Evolutionary conservation across 129 eudicot genomes (phyloP).

Genomic region (Daucus carota): DNA sequence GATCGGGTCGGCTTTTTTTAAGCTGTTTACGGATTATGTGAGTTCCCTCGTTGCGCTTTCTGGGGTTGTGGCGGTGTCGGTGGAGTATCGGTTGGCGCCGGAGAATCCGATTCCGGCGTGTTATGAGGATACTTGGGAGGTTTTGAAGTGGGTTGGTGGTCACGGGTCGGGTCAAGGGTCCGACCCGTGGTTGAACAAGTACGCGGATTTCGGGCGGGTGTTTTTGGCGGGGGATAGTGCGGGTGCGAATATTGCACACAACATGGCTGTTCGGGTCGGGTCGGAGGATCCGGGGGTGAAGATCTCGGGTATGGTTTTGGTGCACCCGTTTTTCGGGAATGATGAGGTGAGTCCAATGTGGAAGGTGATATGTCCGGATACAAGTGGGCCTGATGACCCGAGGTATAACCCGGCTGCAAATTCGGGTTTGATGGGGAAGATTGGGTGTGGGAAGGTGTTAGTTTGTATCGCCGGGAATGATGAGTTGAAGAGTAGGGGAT

Average conservation of each 20-base stretch:
- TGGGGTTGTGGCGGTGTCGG: constrained; percentile 31
- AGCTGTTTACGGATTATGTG: constrained; percentile 24
- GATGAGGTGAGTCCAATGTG: constrained; percentile 33
- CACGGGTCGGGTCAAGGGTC: constrained; percentile 31
- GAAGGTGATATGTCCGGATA: constrained; percentile 33
- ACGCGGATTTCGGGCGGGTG: constrained; percentile 38
- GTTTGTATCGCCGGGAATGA: constrained; percentile 26
- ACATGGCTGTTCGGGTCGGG: constrained; percentile 32
- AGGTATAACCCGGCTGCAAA: constrained; percentile 42
- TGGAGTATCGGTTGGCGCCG: constrained; percentile 44
- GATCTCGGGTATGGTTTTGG: constrained; percentile 36
- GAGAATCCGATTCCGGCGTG: constrained; percentile 34
- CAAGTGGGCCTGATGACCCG: constrained; percentile 40
- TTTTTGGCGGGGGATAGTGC: constrained; percentile 60
- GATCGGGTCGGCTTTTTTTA: constrained; percentile 26
- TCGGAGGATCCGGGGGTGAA: constrained; percentile 16
- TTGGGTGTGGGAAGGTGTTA: constrained; percentile 38
- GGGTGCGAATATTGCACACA: constrained; percentile 47
- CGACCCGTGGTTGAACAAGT: constrained; percentile 39
- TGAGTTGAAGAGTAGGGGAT: constrained; percentile 20
- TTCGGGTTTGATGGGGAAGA: constrained; percentile 23
- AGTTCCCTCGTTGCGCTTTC: constrained; percentile 23
- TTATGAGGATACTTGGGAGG: constrained; percentile 49
- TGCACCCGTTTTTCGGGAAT: constrained; percentile 47
- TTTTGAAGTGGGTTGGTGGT: constrained; percentile 34